phyloP scores from a whole-genome alignment of 768 basidiomycete genomes.

The Leccinum subgranulosum region DNA sequence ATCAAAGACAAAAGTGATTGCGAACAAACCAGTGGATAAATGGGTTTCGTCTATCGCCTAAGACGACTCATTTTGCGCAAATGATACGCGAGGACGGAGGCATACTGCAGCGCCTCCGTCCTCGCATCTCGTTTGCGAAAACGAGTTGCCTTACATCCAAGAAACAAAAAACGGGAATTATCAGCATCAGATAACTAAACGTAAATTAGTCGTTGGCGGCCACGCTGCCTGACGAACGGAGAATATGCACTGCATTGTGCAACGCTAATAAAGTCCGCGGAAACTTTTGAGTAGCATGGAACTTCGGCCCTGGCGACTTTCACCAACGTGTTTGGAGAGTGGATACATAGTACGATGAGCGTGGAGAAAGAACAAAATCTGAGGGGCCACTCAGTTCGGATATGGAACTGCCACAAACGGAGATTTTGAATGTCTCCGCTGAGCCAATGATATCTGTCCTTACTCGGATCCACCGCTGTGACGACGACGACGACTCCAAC shows the following conservation, averaged over 20 bases:
- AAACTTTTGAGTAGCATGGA: not conserved
- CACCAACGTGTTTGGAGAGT: conserved; percentile 2
- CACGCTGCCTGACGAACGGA: conserved; percentile 10
- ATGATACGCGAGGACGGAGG: conserved; percentile 11
- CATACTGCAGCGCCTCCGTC: conserved; percentile 1
- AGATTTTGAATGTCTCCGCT: not conserved
- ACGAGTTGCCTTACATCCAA: conserved; percentile 6
- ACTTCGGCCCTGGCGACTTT: not conserved
- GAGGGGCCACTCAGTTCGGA: not conserved
- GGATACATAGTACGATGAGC: not conserved
- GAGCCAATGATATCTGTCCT: conserved; percentile 5
- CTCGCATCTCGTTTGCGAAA: conserved; percentile 14
- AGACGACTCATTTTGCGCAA: conserved; percentile 6
- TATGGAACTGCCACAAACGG: not conserved
- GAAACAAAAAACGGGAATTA: conserved; percentile 6
- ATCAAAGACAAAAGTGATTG: conserved; percentile 19
- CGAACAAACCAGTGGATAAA: conserved; percentile 7
- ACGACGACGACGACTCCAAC: not conserved
- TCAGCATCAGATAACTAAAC: conserved; percentile 18
- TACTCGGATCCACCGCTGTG: conserved; percentile 10
- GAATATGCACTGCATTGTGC: not conserved
- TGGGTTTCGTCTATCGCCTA: conserved; percentile 7
- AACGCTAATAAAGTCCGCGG: not conserved
- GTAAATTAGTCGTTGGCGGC: conserved; percentile 24
- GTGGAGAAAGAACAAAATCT: not conserved